Percentiles rank a stretch among this genome's conserved stretches.
Conservation (phyloP, 345 rosid species). For the Microcos paniculata region DNA sequence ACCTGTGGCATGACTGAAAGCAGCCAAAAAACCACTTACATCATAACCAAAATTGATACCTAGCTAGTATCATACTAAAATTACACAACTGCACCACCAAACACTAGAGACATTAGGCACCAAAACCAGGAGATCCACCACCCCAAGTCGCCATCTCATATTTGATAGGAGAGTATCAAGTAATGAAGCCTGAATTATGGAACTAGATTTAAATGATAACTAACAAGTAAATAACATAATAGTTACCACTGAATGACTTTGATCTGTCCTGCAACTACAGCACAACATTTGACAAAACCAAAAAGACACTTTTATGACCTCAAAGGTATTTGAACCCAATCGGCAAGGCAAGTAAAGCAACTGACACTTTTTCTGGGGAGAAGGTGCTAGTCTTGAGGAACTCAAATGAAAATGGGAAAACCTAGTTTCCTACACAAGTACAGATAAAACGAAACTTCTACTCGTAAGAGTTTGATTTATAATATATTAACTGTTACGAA, state of each 20-base stretch:
- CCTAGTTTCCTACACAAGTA: neutral
- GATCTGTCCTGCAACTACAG: neutral
- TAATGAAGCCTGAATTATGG: neutral
- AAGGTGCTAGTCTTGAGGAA: neutral
- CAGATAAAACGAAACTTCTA: neutral
- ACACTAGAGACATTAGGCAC: neutral
- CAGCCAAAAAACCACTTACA: slow-evolving; percentile 14
- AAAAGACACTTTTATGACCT: neutral
- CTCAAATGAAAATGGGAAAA: neutral
- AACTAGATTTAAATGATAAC: neutral
- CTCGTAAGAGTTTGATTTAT: neutral
- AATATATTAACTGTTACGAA: neutral
- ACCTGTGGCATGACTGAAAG: slow-evolving; percentile 52
- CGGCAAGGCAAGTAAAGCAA: neutral
- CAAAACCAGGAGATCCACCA: neutral
- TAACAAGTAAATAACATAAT: neutral
- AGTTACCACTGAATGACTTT: neutral
- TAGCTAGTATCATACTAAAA: neutral
- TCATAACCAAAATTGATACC: neutral
- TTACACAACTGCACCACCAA: neutral
- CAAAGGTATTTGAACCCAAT: neutral
- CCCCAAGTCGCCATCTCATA: neutral
- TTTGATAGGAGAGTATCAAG: neutral
- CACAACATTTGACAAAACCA: neutral
- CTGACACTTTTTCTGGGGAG: neutral